phyloP scores from a whole-genome alignment of 768 basidiomycete species.

The Sarcodon aspratus region DNA sequence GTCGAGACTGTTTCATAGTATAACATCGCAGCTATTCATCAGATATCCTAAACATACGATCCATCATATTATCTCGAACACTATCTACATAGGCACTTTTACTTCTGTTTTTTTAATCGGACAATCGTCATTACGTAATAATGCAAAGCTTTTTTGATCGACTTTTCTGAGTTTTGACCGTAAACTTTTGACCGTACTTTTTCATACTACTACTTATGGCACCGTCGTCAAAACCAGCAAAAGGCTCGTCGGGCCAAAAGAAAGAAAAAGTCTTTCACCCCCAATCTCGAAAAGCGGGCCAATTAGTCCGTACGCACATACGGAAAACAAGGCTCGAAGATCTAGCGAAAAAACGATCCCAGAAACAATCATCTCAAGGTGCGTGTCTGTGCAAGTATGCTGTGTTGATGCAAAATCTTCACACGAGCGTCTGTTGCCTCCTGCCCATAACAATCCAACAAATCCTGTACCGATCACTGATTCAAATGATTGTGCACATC shows the following conservation, averaged over 20 bases:
- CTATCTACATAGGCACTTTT: too few species aligned
- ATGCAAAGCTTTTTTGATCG: too few species aligned
- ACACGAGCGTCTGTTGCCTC: neutral
- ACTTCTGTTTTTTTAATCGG: too few species aligned
- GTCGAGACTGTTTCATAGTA: too few species aligned
- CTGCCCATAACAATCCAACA: too few species aligned
- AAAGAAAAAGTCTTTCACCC: constrained; percentile 81
- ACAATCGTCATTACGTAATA: too few species aligned
- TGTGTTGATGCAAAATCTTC: neutral
- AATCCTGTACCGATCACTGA: neutral
- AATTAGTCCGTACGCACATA: constrained; percentile 53
- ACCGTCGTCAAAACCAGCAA: constrained; percentile 19
- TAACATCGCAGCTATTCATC: too few species aligned
- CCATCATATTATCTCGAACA: too few species aligned
- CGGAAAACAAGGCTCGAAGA: constrained; percentile 59
- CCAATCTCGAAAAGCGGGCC: constrained; percentile 72
- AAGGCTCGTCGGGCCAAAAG: constrained; percentile 23
- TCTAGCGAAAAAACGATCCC: constrained; percentile 39
- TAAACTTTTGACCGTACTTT: too few species aligned
- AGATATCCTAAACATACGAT: too few species aligned
- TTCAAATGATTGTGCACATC: neutral
- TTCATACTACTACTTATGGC: constrained; percentile 11
- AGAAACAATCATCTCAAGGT: constrained; percentile 50
- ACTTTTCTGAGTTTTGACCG: too few species aligned
- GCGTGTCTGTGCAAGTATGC: constrained; percentile 2